These are phyloP conservation scores for Cyberlindnera samutprakarnensis DNA, from an alignment of 805 yeast genomes.

Conservation along the genomic window DNA sequence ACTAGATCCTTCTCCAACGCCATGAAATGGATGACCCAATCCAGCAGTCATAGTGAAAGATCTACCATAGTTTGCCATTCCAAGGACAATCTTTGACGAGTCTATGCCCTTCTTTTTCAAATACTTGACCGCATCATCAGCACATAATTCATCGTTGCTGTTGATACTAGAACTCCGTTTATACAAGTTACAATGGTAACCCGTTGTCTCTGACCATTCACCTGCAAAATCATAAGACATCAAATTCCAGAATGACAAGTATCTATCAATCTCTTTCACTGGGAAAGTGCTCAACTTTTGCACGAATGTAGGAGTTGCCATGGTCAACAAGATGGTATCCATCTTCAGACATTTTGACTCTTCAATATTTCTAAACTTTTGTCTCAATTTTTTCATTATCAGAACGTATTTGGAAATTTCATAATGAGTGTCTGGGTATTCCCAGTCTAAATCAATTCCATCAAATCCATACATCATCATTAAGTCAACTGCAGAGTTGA, in stretches of 20 bases:
- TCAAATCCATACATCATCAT: slow-evolving; percentile 62
- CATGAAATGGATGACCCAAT: slow-evolving; percentile 35
- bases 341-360: slow-evolving; percentile 12
- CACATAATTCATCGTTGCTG: slow-evolving; percentile 35
- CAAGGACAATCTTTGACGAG: slow-evolving; percentile 54
- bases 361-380: slow-evolving; percentile 34
- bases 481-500: slow-evolving; percentile 37
- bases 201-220: slow-evolving; percentile 55
- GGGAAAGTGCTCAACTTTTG: slow-evolving; percentile 37
- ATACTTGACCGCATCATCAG: slow-evolving; percentile 37
- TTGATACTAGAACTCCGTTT: slow-evolving; percentile 12
- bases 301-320: slow-evolving; percentile 70
- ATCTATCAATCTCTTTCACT: slow-evolving; percentile 46
- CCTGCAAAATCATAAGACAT: slow-evolving; percentile 93
- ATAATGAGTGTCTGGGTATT: slow-evolving; percentile 50
- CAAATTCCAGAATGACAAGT: slow-evolving; percentile 67
- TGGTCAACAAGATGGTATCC: slow-evolving; percentile 41
- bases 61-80: slow-evolving; percentile 85
- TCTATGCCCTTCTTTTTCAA: slow-evolving; percentile 37
- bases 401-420: slow-evolving; percentile 40
- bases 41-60: slow-evolving; percentile 36
- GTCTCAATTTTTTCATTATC: slow-evolving; percentile 35
- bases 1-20: slow-evolving; percentile 35
- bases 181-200: slow-evolving; percentile 65
- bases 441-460: slow-evolving; percentile 95